Evolutionary conservation across 306 rosid species (phyloP).

Genomic region (Luffa aegyptiaca): DNA sequence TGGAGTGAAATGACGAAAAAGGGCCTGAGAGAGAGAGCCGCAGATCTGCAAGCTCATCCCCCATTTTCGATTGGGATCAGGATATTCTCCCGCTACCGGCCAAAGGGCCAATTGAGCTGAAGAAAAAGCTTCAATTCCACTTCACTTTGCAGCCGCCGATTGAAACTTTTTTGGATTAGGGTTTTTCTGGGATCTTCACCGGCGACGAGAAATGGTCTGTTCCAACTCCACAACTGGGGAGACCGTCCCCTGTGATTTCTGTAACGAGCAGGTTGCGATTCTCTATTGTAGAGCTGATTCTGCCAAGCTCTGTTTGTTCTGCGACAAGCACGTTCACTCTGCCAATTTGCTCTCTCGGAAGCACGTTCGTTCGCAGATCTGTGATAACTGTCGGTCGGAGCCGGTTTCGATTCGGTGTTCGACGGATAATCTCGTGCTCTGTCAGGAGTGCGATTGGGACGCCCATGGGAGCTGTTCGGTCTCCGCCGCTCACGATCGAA

Average conservation of each 20-base stretch:
- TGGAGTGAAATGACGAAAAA: neutral
- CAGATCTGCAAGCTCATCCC: neutral
- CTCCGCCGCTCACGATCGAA: constrained; percentile 35
- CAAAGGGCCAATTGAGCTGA: neutral
- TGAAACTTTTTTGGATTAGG: neutral
- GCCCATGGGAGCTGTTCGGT: constrained; percentile 39
- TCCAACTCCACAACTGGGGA: constrained; percentile 18
- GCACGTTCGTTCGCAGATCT: constrained; percentile 55
- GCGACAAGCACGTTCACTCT: constrained; percentile 63
- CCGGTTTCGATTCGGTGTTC: constrained; percentile 48
- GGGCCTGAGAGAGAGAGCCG: neutral
- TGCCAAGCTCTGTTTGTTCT: constrained; percentile 57
- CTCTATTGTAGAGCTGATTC: constrained; percentile 63
- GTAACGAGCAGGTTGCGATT: constrained; percentile 35
- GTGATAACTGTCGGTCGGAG: constrained; percentile 45
- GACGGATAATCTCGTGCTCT: constrained; percentile 51
- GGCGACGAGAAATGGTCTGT: constrained; percentile 24
- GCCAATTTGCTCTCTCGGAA: constrained; percentile 50
- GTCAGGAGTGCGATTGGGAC: constrained; percentile 54
- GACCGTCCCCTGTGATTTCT: constrained; percentile 50
- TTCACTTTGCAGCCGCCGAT: neutral
- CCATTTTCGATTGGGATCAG: neutral
- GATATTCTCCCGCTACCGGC: neutral
- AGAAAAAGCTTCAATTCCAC: neutral
- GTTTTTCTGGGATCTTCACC: neutral